Conservation (phyloP, 2,329 filamentous ascomycete species). For the Neopestalotiopsis sp. region DNA sequence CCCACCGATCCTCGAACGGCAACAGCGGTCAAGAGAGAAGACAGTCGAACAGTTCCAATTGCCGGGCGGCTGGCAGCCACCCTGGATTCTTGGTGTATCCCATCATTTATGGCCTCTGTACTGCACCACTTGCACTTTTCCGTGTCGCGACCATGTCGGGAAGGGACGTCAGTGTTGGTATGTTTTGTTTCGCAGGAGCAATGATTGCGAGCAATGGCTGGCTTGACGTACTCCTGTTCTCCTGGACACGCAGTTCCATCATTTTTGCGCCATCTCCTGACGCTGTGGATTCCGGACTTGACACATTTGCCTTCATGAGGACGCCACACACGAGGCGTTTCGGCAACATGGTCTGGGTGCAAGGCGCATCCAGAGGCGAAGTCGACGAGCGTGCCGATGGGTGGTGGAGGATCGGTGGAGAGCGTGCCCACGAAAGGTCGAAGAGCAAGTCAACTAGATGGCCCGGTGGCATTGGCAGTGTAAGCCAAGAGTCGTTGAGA, state of each 20-base stretch:
- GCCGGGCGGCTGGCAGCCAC: slow-evolving; percentile 35
- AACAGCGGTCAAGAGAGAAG: background rate
- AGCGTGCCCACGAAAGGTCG: background rate
- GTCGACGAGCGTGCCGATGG: background rate
- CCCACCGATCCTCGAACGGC: background rate
- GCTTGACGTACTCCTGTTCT: slow-evolving; percentile 59
- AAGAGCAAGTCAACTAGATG: background rate
- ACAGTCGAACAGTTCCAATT: background rate
- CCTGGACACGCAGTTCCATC: slow-evolving; percentile 26
- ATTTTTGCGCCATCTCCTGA: slow-evolving; percentile 13
- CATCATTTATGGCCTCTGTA: slow-evolving; percentile 72
- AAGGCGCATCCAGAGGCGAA: slow-evolving; percentile 24
- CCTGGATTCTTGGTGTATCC: slow-evolving; percentile 70
- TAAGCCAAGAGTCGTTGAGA: slow-evolving; percentile 32
- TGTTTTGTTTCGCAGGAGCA: slow-evolving; percentile 63
- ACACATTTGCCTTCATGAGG: slow-evolving; percentile 33
- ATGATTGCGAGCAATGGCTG: slow-evolving; percentile 61
- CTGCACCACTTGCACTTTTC: slow-evolving; percentile 67
- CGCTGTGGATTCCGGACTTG: slow-evolving; percentile 3
- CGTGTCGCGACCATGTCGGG: slow-evolving; percentile 68
- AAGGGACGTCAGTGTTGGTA: slow-evolving; percentile 51
- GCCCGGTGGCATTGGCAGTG: slow-evolving; percentile 14
- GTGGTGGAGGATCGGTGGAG: slow-evolving; percentile 24
- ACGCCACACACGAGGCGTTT: slow-evolving; percentile 28
- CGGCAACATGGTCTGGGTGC: slow-evolving; percentile 37